A percentile compares a stretch with the other conserved stretches of the same genome.
Conservation (phyloP, 2,329 filamentous ascomycete species). For the Talaromyces sp. region DNA sequence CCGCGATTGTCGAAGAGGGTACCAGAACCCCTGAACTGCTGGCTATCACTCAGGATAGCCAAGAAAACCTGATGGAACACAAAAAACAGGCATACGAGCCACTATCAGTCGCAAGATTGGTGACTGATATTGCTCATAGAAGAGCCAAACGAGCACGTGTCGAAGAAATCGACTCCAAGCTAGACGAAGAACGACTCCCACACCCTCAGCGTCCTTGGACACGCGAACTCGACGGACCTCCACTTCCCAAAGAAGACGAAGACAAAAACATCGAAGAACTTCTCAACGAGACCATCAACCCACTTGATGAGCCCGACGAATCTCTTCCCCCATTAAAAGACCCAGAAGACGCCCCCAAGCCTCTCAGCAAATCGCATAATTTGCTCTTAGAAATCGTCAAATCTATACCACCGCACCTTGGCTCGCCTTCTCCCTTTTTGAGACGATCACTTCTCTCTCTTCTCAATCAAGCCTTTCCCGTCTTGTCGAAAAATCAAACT, state of each 20-base stretch:
- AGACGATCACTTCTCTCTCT: conserved; percentile 76
- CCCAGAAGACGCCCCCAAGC: conserved; percentile 57
- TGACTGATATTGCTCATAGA: conserved; percentile 35
- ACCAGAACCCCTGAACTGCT: conserved; percentile 56
- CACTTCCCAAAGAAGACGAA: conserved; percentile 27
- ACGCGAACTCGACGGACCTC: conserved; percentile 27
- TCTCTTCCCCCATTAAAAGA: conserved; percentile 45
- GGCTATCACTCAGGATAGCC: conserved; percentile 39
- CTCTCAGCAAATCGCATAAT: conserved; percentile 72
- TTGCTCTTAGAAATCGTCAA: conserved; percentile 77
- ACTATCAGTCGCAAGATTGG: conserved; percentile 35
- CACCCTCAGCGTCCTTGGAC: conserved; percentile 38
- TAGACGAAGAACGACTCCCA: conserved; percentile 26
- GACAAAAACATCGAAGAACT: conserved; percentile 27
- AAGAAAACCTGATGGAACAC: conserved; percentile 27
- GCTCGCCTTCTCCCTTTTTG: conserved; percentile 75
- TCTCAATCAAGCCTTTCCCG: conserved; percentile 67
- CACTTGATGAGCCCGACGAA: conserved; percentile 32
- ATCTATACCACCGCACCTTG: conserved; percentile 86
- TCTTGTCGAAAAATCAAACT: conserved; percentile 74
- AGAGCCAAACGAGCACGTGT: conserved; percentile 32
- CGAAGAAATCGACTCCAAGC: conserved; percentile 26
- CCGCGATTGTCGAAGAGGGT: conserved; percentile 79
- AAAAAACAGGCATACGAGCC: conserved; percentile 33
- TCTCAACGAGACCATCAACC: conserved; percentile 6